phyloP scores from a whole-genome alignment of 805 yeast species.

The Suhomyces sp. region DNA sequence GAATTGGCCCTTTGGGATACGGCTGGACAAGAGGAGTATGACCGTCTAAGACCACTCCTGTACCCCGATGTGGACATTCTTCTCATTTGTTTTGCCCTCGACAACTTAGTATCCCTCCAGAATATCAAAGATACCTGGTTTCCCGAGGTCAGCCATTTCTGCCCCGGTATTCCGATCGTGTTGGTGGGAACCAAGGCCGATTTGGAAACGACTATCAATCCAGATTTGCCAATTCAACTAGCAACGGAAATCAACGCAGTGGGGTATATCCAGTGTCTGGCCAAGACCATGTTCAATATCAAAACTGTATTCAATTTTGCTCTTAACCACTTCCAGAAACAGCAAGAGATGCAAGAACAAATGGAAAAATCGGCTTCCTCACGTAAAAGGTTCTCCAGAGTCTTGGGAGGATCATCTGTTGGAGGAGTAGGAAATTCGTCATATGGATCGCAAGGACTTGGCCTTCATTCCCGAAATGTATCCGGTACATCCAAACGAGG shows the following conservation, averaged over 20 bases:
- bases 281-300: slow-evolving; percentile 67
- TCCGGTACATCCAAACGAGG: slow-evolving; percentile 29
- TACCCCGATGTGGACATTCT: slow-evolving; percentile 79
- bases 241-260: slow-evolving; percentile 66
- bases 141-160: slow-evolving; percentile 81
- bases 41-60: slow-evolving; percentile 71
- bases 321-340: slow-evolving; percentile 42
- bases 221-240: slow-evolving; percentile 50
- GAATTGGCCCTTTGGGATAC: slow-evolving; percentile 86
- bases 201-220: slow-evolving; percentile 38
- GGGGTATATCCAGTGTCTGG: slow-evolving; percentile 77
- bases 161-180: slow-evolving; percentile 75
- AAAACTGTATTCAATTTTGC: slow-evolving; percentile 67
- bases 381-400: slow-evolving; percentile 35
- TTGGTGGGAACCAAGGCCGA: slow-evolving; percentile 86
- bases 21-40: slow-evolving; percentile 88
- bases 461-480: slow-evolving; percentile 21
- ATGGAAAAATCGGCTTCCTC: slow-evolving; percentile 30
- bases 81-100: slow-evolving; percentile 73
- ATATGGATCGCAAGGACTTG: slow-evolving; percentile 10
- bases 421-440: slow-evolving; percentile 5
- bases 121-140: slow-evolving; percentile 82
- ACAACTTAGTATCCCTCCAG: slow-evolving; percentile 58
- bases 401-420: slow-evolving; percentile 21
- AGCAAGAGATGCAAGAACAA: slow-evolving; percentile 36